Conservation (phyloP, 2,329 filamentous ascomycete species). For the Cytospora paraplurivora region DNA sequence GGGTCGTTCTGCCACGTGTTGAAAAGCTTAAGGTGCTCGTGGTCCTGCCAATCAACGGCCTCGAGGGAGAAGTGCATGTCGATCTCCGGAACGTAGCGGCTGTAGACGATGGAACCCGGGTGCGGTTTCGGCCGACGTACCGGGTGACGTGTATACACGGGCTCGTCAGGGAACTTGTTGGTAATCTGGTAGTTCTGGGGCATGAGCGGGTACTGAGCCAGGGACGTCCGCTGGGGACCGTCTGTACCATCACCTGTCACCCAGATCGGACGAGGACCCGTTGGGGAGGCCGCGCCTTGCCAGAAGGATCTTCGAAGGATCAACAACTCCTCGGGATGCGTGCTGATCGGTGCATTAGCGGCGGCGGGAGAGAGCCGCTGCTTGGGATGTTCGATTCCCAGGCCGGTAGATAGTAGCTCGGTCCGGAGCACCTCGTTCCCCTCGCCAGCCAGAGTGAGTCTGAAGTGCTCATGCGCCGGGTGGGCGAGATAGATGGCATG, state of each 20-base stretch:
- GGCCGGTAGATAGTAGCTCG: constrained; percentile 20
- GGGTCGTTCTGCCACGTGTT: constrained; percentile 79
- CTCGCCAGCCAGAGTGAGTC: constrained; percentile 43
- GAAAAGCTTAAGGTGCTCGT: constrained; percentile 67
- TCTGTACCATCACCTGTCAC: constrained; percentile 38
- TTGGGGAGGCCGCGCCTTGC: constrained; percentile 32
- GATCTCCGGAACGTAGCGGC: constrained; percentile 72
- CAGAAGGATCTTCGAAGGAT: constrained; percentile 47
- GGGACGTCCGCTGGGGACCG: constrained; percentile 35
- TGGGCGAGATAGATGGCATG: constrained; percentile 48
- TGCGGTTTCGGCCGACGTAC: constrained; percentile 68
- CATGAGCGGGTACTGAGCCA: constrained; percentile 43
- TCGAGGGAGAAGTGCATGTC: constrained; percentile 74
- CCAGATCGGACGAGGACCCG: constrained; percentile 45
- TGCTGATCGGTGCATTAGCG: constrained; percentile 32
- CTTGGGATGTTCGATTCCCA: constrained; percentile 38
- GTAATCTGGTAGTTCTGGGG: constrained; percentile 48
- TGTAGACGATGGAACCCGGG: constrained; percentile 70
- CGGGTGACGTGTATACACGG: constrained; percentile 55
- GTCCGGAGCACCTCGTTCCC: constrained; percentile 39
- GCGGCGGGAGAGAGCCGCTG: constrained; percentile 36
- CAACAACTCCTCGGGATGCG: constrained; percentile 42
- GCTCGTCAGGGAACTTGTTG: constrained; percentile 48
- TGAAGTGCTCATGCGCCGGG: constrained; percentile 47
- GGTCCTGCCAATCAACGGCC: constrained; percentile 64